Conservation (phyloP, 139 green algal genomes). For the Closterium sp. region DNA sequence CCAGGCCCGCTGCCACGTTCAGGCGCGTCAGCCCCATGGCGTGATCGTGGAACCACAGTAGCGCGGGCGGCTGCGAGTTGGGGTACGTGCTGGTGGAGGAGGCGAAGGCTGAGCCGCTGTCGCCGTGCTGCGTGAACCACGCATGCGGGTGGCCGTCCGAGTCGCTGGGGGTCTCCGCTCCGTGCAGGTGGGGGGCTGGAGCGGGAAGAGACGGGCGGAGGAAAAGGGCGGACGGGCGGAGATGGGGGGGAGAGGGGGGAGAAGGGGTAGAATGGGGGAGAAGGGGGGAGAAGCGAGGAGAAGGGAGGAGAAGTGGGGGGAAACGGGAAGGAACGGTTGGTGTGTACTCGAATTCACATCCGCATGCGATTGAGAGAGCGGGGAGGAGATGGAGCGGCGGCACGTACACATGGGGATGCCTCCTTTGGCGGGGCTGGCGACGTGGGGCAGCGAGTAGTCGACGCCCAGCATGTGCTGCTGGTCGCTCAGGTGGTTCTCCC, state of each 20-base stretch:
- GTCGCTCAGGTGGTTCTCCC: constrained; percentile 34
- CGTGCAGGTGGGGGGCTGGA: constrained; percentile 27
- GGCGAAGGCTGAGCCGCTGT: constrained; percentile 11
- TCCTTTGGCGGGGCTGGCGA: not conserved
- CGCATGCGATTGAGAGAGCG: too few relatives aligned
- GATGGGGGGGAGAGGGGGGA: too few relatives aligned
- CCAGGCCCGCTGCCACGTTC: constrained; percentile 11
- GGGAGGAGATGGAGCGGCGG: too few relatives aligned
- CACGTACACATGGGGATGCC: constrained; percentile 15
- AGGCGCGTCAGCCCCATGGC: constrained; percentile 17
- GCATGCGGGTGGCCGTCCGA: constrained; percentile 21
- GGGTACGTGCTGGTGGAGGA: constrained; percentile 2
- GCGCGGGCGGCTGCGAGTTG: constrained; percentile 5
- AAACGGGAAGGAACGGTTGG: too few relatives aligned
- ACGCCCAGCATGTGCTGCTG: constrained; percentile 15
- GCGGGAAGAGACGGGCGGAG: too few relatives aligned
- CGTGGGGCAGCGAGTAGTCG: constrained; percentile 8
- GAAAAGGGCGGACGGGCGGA: too few relatives aligned
- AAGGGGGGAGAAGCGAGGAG: too few relatives aligned
- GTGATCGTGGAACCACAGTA: constrained; percentile 38
- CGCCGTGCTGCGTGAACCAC: constrained; percentile 7
- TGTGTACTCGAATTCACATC: too few relatives aligned
- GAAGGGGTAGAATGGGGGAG: too few relatives aligned
- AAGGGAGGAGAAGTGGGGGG: too few relatives aligned
- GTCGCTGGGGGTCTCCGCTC: not conserved